Base-by-base conservation (phyloP, 805 yeast genomes). In the Metschnikowia kofuensis region DNA sequence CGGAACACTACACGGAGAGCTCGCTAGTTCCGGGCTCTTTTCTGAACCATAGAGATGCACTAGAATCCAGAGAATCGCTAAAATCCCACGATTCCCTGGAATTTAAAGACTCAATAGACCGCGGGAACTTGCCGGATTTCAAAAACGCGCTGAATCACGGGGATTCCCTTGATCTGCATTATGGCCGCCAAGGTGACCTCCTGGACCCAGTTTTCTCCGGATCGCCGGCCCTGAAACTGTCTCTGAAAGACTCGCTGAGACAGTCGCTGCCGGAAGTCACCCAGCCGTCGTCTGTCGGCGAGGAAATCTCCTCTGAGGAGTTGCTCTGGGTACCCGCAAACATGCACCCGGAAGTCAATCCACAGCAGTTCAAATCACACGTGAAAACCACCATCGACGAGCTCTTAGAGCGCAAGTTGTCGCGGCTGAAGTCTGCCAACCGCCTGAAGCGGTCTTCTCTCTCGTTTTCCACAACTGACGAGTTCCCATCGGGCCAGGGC, bases 271-370 rank as follows among this genome's bases (percentile, higher is more conserved):
- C 41, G 15, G 42, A 42, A 5, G 21, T 35, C 32, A 15, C 32
- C 7, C 44, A 21, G 30, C 40, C 47, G 9, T 42, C 45, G 30
- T 40, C 48, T 13, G n/a, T 44, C 28, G 44, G 38, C 31, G 55
- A 51, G 14, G 34, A 41, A 6, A 40, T 38, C 11, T 44, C 26
- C 32, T 37, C 41, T 9, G 55, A 48, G 3, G 77, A 78, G 42
- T 68, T 87, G 31, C 70, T 92, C 46, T 92, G 99, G 99, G 97
- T 94, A 1, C 98, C 98, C 0, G 99, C 98, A 1, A 83, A 82
- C 53, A 76, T 89, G 35, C 99, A 94, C 64, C 98, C 98, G 1
- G 92, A 87, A 59, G 79, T 92, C n/a, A 91, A 95, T 27, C 98
- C 98, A 2, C 95, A 88, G 59, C 89, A 87, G 58, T 86, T 83